Evolutionary conservation across 1,284 basidiomycete species (phyloP), one percentile per base, ranked within the genome.

Genomic region (Moniliella sp.): DNA sequence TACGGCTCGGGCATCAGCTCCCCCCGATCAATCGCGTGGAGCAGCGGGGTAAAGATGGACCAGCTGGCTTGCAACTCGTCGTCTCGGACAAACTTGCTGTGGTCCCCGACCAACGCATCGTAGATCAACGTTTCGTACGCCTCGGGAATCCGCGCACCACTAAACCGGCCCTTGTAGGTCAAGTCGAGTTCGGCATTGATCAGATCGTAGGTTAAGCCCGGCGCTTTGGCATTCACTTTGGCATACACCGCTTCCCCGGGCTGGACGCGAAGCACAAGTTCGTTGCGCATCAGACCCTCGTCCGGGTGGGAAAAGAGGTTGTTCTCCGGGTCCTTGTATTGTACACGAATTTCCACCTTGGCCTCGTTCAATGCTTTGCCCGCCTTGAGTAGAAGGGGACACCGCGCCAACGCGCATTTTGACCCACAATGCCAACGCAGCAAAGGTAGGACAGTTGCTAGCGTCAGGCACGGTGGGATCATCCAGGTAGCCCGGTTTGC

Each of bases 401-500:
- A 18, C 46, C 54, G 36, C 48, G 40, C 56, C 56, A 58, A 17
- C 56, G 46, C 25, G 46, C 43, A 36, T 55, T 39, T 58, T 54
- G 27, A 58, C 47, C 28, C 37, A 51, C 9, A 58, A 32, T 8
- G 50, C 45, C 19, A 62, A 28, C 4, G 59, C 61, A 12, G 59
- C 60, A 30, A 59, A 62, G 3, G 61, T 62, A 15, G 57, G 60
- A 28, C 59, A 61, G 45, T 58, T 61, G 36, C 48, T 52, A 37
- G 62, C 55, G 42, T 62, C 61, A 32, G 61, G 59, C 5, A 62
- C 61, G 1, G 57, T 55, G 30, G 61, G 59, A 35, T 62, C 61
- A 27, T 62, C 59, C 42, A 59, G 53, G 46, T 62, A 62, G 25
- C 59, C 59, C 13, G 56, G 56, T 50, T 62, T 62, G 34, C 51